Conservation (phyloP, 768 basidiomycete species). For the Mycena indigotica region DNA sequence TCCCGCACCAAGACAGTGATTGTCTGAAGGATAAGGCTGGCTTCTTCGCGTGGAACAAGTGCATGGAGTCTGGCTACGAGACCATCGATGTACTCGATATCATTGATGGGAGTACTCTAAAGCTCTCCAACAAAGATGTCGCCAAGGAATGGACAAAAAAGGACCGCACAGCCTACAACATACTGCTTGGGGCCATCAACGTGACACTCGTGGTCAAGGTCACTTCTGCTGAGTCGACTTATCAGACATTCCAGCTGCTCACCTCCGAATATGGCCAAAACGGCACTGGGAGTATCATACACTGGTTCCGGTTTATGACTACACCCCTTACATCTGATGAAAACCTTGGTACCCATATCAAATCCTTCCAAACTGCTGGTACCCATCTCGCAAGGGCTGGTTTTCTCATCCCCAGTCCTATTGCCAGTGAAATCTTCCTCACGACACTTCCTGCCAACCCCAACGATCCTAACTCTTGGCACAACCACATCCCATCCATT, state of each 20-base stretch:
- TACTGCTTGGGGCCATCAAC: constrained; percentile 1
- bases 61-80: neutral
- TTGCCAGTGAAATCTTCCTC: constrained; percentile 5
- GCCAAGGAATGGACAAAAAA: neutral
- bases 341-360: constrained; percentile 4
- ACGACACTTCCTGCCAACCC: constrained; percentile 5
- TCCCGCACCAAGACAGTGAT: neutral
- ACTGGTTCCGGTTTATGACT: constrained; percentile 13
- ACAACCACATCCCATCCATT: constrained; percentile 2
- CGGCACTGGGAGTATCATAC: constrained; percentile 7
- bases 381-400: neutral
- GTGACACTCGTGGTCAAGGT: constrained; percentile 3
- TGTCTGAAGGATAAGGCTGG: neutral
- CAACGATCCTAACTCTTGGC: constrained; percentile 6
- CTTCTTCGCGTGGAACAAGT: neutral
- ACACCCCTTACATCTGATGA: neutral
- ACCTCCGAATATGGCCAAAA: constrained; percentile 1
- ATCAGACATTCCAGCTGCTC: neutral
- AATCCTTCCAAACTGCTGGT: constrained; percentile 5
- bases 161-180: neutral
- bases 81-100: neutral
- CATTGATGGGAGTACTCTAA: neutral
- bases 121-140: neutral
- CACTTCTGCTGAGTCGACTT: neutral
- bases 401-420: constrained; percentile 1